phyloP scores from a whole-genome alignment of 352 stramenopile genomes.

The Phytophthora boehmeriae region DNA sequence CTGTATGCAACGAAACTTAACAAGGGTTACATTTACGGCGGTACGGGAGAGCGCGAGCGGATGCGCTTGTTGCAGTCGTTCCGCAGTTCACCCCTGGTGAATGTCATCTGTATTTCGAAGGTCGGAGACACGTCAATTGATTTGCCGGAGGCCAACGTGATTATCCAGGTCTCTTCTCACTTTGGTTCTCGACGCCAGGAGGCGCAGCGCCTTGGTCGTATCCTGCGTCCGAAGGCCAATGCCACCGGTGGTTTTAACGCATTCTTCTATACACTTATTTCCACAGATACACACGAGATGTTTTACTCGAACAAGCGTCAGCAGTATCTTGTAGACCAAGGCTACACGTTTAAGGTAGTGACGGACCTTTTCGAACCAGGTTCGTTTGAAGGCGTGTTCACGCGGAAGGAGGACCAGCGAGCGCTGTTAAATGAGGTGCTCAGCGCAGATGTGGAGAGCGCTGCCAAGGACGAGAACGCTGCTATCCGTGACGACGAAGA shows the following conservation, averaged over 20 bases:
- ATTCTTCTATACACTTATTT: conserved; percentile 99
- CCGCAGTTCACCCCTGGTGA: conserved; percentile 82
- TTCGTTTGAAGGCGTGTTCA: conserved; percentile 82
- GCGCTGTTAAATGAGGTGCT: conserved; percentile 82
- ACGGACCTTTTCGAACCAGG: conserved; percentile 92
- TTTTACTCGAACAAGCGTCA: conserved; percentile 99
- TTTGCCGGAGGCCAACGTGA: conserved; percentile 99
- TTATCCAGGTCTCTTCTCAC: conserved; percentile 99
- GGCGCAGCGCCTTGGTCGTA: conserved; percentile 98
- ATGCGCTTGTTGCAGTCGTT: conserved; percentile 90
- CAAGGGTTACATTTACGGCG: conserved; percentile 96
- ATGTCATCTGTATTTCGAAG: conserved; percentile 92
- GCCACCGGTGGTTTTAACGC: conserved; percentile 98
- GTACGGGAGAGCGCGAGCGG: conserved; percentile 93
- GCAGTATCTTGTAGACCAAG: conserved; percentile 99
- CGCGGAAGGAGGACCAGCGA: conserved; percentile 78
- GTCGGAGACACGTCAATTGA: conserved; percentile 99
- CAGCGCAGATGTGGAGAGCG: conserved; percentile 80
- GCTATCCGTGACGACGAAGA: conserved; percentile 87
- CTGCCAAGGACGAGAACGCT: conserved; percentile 81
- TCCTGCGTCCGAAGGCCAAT: conserved; percentile 97
- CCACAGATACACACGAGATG: conserved; percentile 99
- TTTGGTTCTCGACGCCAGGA: conserved; percentile 99
- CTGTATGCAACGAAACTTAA: conserved; percentile 93
- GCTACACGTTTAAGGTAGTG: conserved; percentile 99